Conservation (phyloP, 1,284 basidiomycete species). For the Papiliotrema nemorosa region DNA sequence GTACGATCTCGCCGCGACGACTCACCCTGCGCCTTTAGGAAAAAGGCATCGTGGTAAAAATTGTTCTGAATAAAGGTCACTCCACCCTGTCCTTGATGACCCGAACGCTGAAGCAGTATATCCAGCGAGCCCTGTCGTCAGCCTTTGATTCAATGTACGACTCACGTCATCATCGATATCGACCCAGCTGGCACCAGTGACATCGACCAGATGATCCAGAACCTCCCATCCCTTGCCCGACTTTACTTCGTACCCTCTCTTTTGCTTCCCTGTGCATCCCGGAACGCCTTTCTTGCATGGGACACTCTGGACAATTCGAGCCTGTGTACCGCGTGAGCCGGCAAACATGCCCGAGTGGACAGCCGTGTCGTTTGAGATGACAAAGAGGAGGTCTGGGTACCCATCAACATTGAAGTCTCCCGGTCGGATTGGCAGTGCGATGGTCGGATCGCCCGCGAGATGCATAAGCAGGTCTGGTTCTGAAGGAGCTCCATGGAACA, state of each 20-base stretch:
- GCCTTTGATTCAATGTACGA: constrained; percentile 4
- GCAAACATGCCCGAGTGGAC: constrained; percentile 46
- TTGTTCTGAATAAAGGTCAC: constrained; percentile 92
- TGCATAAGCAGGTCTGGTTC: constrained; percentile 60
- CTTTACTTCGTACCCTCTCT: constrained; percentile 65
- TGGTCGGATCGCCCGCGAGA: constrained; percentile 53
- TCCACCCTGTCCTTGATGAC: constrained; percentile 53
- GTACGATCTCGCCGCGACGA: constrained; percentile 4
- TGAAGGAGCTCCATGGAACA: constrained; percentile 54
- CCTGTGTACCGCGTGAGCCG: constrained; percentile 50
- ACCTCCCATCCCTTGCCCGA: constrained; percentile 60
- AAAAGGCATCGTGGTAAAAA: constrained; percentile 98
- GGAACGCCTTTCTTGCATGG: constrained; percentile 57
- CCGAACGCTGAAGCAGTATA: constrained; percentile 81
- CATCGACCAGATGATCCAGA: constrained; percentile 70
- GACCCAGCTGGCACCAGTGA: constrained; percentile 72
- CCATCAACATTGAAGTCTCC: constrained; percentile 95
- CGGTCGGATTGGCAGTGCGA: constrained; percentile 74
- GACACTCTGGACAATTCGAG: constrained; percentile 68
- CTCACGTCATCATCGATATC: constrained; percentile 95
- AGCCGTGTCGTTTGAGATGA: constrained; percentile 52
- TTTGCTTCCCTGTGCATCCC: constrained; percentile 24
- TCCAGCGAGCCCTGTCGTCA: constrained; percentile 77
- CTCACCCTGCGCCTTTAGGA: constrained; percentile 88
- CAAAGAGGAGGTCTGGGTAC: constrained; percentile 81